Evolutionary conservation across 306 rosid species (phyloP).

Genomic region (Corylus americana): DNA sequence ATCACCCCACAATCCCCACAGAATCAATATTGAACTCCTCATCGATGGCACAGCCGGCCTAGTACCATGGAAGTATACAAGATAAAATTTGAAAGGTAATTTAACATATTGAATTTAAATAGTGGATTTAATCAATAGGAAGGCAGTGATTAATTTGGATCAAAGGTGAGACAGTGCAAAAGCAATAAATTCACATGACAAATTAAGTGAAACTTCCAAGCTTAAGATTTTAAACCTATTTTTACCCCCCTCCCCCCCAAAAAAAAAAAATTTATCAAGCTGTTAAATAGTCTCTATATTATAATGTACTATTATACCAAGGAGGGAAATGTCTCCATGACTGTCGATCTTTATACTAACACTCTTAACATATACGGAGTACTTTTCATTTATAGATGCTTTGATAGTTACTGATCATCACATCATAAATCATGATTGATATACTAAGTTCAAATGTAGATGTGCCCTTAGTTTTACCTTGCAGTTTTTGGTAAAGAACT

Average conservation of each 20-base stretch:
- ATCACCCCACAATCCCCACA: too few species aligned
- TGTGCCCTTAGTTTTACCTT: neutral
- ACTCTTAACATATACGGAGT: neutral
- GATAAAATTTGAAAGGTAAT: neutral
- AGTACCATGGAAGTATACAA: too few species aligned
- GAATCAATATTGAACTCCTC: too few species aligned
- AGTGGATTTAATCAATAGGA: neutral
- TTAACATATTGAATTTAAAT: neutral
- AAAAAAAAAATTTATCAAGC: neutral
- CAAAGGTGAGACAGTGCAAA: neutral
- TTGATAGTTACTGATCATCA: neutral
- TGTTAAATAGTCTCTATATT: neutral
- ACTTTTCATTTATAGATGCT: neutral
- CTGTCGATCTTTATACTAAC: neutral
- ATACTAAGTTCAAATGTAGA: neutral
- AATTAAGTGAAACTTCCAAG: constrained; percentile 9
- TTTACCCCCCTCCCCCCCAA: too few species aligned
- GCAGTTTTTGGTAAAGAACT: constrained; percentile 26
- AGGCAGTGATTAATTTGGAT: neutral
- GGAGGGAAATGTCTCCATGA: neutral
- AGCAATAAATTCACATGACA: neutral
- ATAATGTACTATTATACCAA: neutral
- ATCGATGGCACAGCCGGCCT: too few species aligned
- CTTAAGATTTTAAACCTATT: neutral
- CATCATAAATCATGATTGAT: neutral